Percentiles rank a stretch among this genome's conserved stretches.
Conservation (phyloP, 2,329 filamentous ascomycete genomes). For the Intubia oerlemansii region DNA sequence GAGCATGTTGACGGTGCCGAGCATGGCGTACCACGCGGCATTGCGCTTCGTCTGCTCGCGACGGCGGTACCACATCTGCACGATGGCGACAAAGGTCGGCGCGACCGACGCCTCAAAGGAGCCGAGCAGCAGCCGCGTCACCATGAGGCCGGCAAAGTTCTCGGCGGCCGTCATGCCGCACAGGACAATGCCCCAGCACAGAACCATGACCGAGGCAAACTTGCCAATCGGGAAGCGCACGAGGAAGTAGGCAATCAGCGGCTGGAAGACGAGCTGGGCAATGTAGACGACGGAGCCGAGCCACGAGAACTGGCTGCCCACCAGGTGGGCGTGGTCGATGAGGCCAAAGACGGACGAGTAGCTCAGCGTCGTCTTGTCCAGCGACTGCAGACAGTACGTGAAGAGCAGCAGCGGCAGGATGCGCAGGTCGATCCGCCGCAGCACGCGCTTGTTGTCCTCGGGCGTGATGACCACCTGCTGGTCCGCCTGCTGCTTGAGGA, state of each 20-base stretch:
- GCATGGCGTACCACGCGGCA: conserved; percentile 38
- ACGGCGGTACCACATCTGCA: conserved; percentile 40
- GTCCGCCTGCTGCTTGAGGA: no score
- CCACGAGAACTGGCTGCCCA: conserved; percentile 8
- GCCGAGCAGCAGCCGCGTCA: conserved; percentile 18
- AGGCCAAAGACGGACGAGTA: conserved; percentile 9
- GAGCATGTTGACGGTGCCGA: conserved; percentile 34
- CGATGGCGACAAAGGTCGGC: conserved; percentile 33
- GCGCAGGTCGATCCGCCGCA: conserved; percentile 26
- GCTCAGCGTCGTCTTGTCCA: conserved; percentile 9
- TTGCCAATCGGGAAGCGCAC: conserved; percentile 11
- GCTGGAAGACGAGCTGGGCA: conserved; percentile 12
- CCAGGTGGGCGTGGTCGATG: conserved; percentile 6
- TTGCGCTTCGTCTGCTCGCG: conserved; percentile 35
- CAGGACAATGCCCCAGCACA: conserved; percentile 10
- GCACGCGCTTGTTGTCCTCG: conserved; percentile 27
- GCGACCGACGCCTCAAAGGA: conserved; percentile 16
- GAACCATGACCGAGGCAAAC: conserved; percentile 9
- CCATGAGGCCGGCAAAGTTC: conserved; percentile 15
- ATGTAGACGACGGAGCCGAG: conserved; percentile 17
- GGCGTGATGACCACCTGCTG: conserved; percentile 24
- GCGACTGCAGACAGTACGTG: conserved; percentile 9
- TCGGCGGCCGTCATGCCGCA: conserved; percentile 11
- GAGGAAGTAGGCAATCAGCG: conserved; percentile 9
- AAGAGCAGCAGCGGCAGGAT: conserved; percentile 22